Conservation (phyloP, 345 rosid genomes). For the Iberis pinnata region DNA sequence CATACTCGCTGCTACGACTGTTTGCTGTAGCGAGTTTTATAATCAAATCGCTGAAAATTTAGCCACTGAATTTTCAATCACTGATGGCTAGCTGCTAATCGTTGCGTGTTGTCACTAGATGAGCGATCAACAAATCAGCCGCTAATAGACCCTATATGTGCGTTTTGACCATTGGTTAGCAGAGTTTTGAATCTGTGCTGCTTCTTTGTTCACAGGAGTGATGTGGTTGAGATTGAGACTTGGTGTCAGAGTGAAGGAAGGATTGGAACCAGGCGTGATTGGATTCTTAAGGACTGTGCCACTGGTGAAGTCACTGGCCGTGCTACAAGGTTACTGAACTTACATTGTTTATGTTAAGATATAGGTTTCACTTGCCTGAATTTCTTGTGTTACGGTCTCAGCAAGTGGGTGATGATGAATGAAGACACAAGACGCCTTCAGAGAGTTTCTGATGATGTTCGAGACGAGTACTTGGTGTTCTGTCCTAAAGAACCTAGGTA, state of each 20-base stretch:
- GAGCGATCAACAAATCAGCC: no score
- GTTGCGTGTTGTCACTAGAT: no score
- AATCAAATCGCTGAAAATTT: no score
- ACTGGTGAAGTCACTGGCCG: conserved; percentile 78
- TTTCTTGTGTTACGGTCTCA: conserved; percentile 34
- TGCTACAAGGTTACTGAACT: conserved; percentile 89
- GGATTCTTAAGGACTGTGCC: conserved; percentile 64
- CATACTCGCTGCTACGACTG: no score
- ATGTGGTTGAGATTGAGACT: conserved; percentile 89
- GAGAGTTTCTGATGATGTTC: conserved; percentile 77
- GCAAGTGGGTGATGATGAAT: conserved; percentile 99
- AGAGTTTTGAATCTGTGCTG: no score
- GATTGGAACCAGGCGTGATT: conserved; percentile 94
- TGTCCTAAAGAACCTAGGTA: conserved; percentile 75
- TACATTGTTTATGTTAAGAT: no score
- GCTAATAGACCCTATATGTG: no score
- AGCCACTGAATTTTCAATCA: no score
- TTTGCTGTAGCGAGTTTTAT: no score
- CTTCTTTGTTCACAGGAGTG: conserved; percentile 50
- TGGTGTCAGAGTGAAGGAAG: conserved; percentile 95
- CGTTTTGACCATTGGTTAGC: no score
- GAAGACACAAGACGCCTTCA: conserved; percentile 87
- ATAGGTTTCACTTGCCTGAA: no score
- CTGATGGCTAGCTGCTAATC: no score
- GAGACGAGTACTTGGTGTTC: conserved; percentile 65